These are phyloP conservation scores for Athelia psychrophila DNA, from an alignment of 1,284 basidiomycete genomes.

Conservation along the genomic window DNA sequence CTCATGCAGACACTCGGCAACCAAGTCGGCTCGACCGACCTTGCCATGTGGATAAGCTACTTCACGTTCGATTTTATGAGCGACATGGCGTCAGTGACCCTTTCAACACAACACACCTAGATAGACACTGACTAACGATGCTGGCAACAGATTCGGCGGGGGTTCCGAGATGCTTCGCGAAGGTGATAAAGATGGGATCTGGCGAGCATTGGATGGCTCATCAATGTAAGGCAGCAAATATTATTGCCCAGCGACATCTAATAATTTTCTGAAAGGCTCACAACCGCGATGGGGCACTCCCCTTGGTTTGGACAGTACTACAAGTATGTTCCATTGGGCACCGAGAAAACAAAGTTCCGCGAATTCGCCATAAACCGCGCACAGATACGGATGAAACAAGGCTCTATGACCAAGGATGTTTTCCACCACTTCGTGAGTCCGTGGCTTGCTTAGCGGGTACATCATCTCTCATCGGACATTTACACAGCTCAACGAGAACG, in stretches of 20 bases:
- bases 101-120: too few relatives aligned
- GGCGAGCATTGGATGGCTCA: too few relatives aligned
- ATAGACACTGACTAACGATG: too few relatives aligned
- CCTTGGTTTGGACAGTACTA: slow-evolving; percentile 33
- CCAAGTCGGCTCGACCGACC: slow-evolving; percentile 32
- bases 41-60: slow-evolving; percentile 16
- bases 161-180: too few relatives aligned
- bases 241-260: too few relatives aligned
- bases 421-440: slow-evolving; percentile 28
- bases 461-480: not conserved
- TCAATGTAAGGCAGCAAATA: too few relatives aligned
- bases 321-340: slow-evolving; percentile 15
- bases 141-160: too few relatives aligned
- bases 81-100: too few relatives aligned
- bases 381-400: slow-evolving; percentile 26
- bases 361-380: slow-evolving; percentile 32
- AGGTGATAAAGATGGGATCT: too few relatives aligned
- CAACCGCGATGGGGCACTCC: slow-evolving; percentile 31
- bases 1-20: slow-evolving; percentile 35
- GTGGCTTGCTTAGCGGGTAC: not conserved
- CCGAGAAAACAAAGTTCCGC: slow-evolving; percentile 19
- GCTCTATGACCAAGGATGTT: slow-evolving; percentile 41
- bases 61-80: too few relatives aligned
- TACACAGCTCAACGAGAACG: slow-evolving; percentile 45
- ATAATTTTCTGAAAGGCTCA: not conserved